Evolutionary conservation across 2,329 filamentous ascomycete species (phyloP), one percentile per base, ranked within the genome.

Genomic region (Malbranchea cinnamomea): DNA sequence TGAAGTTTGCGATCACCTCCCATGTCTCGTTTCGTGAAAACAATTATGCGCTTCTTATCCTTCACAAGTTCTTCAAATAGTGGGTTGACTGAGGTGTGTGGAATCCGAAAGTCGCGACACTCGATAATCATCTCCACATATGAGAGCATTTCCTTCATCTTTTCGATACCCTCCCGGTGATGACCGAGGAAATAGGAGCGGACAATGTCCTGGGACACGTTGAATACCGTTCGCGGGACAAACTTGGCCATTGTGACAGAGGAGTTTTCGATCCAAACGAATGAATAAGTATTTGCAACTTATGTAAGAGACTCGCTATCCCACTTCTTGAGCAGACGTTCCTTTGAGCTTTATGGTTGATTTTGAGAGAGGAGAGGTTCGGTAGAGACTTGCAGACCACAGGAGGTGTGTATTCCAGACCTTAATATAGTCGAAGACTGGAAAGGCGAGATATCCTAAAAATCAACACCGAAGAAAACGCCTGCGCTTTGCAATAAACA

Each of bases 101-200:
- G 89, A 0, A 93, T 75, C 27, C 89, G 77, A 50, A 84, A 84
- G 61, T 98, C 89, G 48, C 89, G 80, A 53, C 85, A 94, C 61
- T 98, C 89, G 48, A 98, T 71, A 31, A 98, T 73, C 24, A 95
- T 73, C 47, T 85, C 79, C 45, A 94, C 80, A 38, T 73, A 74
- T 16, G 75, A 73, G 28, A 98, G 68, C 49, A 80, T 67, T 22
- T 71, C 71, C 50, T 81, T 80, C 77, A 95, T 93, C 50, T 80
- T 78, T 27, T 68, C 63, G 18, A 93, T 65, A 10, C 81, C 89
- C 6, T 79, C 69, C 37, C 73, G 71, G 63, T 98, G 89, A 59
- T 98, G 89, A 38, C 89, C 89, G 26, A 95, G 68, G 60, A 82
- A 98, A 60, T 95, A 98, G 35, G 87, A 89, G 41, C 82, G 75